Base-by-base conservation (phyloP, 352 stramenopile species). In the Globisporangium uncinulatum region DNA sequence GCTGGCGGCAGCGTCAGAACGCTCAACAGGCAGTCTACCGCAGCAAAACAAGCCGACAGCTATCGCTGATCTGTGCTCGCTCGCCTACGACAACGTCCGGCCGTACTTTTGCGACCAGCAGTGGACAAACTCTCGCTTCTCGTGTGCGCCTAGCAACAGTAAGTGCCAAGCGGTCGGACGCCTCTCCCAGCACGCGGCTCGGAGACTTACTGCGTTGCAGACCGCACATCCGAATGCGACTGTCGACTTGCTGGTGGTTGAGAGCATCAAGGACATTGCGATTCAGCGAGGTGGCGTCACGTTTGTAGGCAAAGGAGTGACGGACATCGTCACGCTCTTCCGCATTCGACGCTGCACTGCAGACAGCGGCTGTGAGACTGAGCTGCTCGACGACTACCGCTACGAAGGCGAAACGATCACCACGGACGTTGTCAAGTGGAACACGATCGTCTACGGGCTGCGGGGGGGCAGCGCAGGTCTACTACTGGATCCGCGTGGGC, bases 71-170 rank as follows among this genome's bases (percentile, higher is more conserved):
- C 1, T 63, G 4, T 63, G 51, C 57, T 63, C 57, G 19, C 21
- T 34, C 32, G 24, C 50, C 5, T 63, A 55, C 36, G 44, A 29
- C 36, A 37, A 41, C 0, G 21, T 49, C 4, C 57, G 57, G 14
- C 57, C 57, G 50, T 54, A 51, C 44, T 63, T 54, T n/a, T 63
- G 57, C 24, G 24, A 54, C 11, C 50, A 63, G 4, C 32, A 46
- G 4, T 63, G 57, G 57, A 51, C 51, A n/a, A 46, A 29, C 8
- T 59, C 58, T 14, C 37, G 36, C 10, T 34, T 45, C 8, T 54
- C 57, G 15, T 58, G 50, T 37, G 15, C 32, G 2, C 21, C 0
- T 6, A n/a, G 20, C 4, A 43, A 54, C 5, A 34, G 14, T 0
- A 51, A 45, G 20, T 63, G 57, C 14, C 42, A 20, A 4, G 43